These are phyloP conservation scores for Schrenkiella parvula DNA, from an alignment of 345 rosid genomes.

Conservation along the genomic window DNA sequence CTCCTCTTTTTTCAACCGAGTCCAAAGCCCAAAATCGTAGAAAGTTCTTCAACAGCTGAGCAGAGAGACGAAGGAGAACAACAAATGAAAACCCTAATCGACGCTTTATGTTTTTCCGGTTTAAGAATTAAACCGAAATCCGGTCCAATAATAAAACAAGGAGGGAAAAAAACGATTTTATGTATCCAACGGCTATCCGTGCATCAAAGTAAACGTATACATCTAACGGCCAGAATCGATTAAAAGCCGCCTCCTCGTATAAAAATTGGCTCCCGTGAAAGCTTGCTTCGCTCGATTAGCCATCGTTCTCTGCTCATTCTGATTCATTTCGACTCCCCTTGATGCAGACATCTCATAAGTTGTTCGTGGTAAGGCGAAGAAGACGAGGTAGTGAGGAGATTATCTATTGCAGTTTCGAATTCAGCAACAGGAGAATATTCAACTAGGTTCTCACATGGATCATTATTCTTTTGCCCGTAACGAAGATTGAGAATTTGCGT, in stretches of 20 bases:
- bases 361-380: background rate
- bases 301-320: background rate
- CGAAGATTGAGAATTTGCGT: background rate
- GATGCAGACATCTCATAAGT: background rate
- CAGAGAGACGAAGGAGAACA: background rate
- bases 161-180: background rate
- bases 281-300: background rate
- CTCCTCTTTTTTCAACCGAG: background rate
- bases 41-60: background rate
- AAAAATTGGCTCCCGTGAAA: no score
- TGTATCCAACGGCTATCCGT: background rate
- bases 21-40: background rate
- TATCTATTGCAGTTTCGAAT: background rate
- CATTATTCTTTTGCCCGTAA: slow-evolving; percentile 30
- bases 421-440: background rate
- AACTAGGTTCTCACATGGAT: slow-evolving; percentile 50
- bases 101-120: background rate
- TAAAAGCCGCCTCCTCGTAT: background rate
- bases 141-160: background rate
- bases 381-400: background rate
- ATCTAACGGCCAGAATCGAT: background rate
- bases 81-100: background rate
- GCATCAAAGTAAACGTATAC: background rate
- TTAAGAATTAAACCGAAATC: background rate
- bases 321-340: background rate